phyloP scores from a whole-genome alignment of 2,329 filamentous ascomycete species.

The Passalora sequoiae region DNA sequence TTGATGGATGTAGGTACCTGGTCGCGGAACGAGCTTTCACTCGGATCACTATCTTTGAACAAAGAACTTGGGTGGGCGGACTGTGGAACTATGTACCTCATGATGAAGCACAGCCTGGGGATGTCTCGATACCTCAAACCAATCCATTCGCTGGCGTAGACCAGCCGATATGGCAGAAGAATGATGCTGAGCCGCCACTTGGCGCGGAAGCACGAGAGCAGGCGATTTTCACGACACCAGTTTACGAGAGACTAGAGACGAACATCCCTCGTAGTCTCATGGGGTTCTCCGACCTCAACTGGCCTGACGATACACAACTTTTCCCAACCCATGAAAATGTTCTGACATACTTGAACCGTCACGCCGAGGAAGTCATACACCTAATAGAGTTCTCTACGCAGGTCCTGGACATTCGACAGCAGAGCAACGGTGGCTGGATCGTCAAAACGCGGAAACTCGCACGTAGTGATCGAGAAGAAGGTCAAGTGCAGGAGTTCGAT shows the following conservation, averaged over 20 bases:
- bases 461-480: conserved; percentile 27
- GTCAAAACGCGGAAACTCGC: conserved; percentile 44
- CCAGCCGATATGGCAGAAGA: conserved; percentile 50
- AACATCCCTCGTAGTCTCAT: conserved; percentile 80
- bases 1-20: conserved; percentile 53
- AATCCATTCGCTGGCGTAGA: conserved; percentile 57
- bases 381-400: conserved; percentile 66
- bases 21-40: conserved; percentile 65
- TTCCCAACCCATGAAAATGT: conserved; percentile 71
- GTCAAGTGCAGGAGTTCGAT: conserved; percentile 49
- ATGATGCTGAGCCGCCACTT: conserved; percentile 11
- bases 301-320: conserved; percentile 55
- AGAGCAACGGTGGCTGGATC: conserved; percentile 49
- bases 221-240: conserved; percentile 69
- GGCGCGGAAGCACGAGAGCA: conserved; percentile 28
- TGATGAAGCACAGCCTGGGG: conserved; percentile 42
- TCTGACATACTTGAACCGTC: conserved; percentile 66
- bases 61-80: conserved; percentile 70
- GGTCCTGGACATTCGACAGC: conserved; percentile 55
- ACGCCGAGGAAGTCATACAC: conserved; percentile 62
- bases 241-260: conserved; percentile 77
- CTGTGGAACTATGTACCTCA: conserved; percentile 73
- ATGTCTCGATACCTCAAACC: conserved; percentile 60
- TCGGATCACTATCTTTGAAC: conserved; percentile 73
- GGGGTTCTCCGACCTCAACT: conserved; percentile 63